Evolutionary conservation across 1,139 yeast genomes (phyloP).

Genomic region (Kodamaea suecica): DNA sequence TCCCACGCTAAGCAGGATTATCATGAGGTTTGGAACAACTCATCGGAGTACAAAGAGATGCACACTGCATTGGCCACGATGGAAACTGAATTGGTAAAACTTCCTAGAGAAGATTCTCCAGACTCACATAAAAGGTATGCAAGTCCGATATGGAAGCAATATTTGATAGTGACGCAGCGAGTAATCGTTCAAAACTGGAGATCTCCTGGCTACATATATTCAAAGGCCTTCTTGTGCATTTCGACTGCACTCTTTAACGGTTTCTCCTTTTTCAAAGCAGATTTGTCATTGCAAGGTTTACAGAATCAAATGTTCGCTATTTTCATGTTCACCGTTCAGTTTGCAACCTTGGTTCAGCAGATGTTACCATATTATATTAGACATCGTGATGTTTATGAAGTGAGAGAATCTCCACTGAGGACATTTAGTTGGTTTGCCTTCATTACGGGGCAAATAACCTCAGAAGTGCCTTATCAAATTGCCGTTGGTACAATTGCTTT

Average conservation of each 20-base stretch:
- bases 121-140: conserved; percentile 43
- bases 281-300: conserved; percentile 54
- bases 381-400: conserved; percentile 69
- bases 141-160: conserved; percentile 46
- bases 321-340: conserved; percentile 53
- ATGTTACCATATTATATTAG: conserved; percentile 66
- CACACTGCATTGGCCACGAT: conserved; percentile 39
- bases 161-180: conserved; percentile 49
- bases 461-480: conserved; percentile 36
- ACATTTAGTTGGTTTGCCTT: conserved; percentile 51
- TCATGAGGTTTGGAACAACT: conserved; percentile 61
- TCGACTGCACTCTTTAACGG: conserved; percentile 64
- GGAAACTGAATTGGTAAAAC: conserved; percentile 45
- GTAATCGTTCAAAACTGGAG: conserved; percentile 69
- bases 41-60: conserved; percentile 50
- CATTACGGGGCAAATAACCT: conserved; percentile 33
- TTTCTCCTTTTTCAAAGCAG: conserved; percentile 69
- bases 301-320: conserved; percentile 57
- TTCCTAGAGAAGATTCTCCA: conserved; percentile 24
- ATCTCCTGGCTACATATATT: conserved; percentile 68
- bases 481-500: conserved; percentile 33
- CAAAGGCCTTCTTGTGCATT: conserved; percentile 55
- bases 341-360: conserved; percentile 61
- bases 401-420: conserved; percentile 70
- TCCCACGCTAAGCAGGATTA: conserved; percentile 63